Percentiles rank a stretch among this genome's conserved stretches.
phyloP scores from a whole-genome alignment of 2,329 filamentous ascomycete species.

The Botryotinia calthae region DNA sequence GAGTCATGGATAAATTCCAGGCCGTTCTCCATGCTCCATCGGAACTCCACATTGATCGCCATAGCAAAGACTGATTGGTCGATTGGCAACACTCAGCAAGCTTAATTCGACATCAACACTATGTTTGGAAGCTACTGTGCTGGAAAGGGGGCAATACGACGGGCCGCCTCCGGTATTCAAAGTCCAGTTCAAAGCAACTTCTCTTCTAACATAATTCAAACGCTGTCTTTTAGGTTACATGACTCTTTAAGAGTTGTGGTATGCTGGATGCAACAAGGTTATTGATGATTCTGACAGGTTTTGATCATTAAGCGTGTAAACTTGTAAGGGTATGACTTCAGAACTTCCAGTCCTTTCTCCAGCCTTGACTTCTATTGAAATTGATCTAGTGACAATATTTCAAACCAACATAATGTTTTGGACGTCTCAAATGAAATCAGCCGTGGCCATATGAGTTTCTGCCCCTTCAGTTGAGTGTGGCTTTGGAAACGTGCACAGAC shows the following conservation, averaged over 20 bases:
- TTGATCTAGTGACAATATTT: conserved; percentile 11
- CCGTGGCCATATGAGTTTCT: neutral
- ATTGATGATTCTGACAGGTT: neutral
- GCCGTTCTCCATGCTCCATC: neutral
- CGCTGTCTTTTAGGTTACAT: neutral
- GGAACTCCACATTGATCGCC: neutral
- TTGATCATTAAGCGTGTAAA: neutral
- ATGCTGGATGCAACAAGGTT: neutral
- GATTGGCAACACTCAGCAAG: neutral
- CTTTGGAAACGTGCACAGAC: conserved; percentile 22
- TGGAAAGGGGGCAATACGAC: neutral
- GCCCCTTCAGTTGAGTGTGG: conserved; percentile 4
- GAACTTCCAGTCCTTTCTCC: neutral
- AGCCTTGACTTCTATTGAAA: neutral
- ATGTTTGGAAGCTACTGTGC: neutral
- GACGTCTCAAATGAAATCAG: conserved; percentile 6
- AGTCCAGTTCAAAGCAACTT: neutral
- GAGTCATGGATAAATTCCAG: neutral
- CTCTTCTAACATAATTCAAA: neutral
- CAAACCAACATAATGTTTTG: neutral
- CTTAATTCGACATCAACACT: neutral
- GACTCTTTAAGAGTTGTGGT: neutral
- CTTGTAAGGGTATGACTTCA: neutral
- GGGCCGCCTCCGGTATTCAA: neutral
- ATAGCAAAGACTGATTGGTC: neutral